A percentile compares a stretch with the other conserved stretches of the same genome.
Conservation (phyloP, 768 basidiomycete genomes). For the Lactarius trivialis region DNA sequence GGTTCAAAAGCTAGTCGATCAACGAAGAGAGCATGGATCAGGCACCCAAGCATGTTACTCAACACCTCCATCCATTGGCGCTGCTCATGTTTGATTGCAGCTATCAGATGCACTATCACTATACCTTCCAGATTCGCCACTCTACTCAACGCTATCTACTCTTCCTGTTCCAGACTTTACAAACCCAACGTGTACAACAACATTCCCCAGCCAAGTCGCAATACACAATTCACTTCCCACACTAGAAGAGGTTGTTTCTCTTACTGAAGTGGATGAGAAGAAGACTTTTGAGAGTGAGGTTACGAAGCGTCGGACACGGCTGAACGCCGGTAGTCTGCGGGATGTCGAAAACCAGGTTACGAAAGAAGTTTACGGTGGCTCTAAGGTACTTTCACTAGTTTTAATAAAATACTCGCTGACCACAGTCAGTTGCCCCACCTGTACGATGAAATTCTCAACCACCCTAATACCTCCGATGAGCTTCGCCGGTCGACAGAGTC, state of each 20-base stretch:
- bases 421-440: slow-evolving; percentile 54
- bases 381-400: slow-evolving; percentile 40
- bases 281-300: slow-evolving; percentile 57
- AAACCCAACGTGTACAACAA: slow-evolving; percentile 58
- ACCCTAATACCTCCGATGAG: slow-evolving; percentile 71
- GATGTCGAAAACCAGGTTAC: slow-evolving; percentile 57
- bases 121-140: slow-evolving; percentile 67
- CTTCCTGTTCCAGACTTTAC: slow-evolving; percentile 76
- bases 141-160: slow-evolving; percentile 52
- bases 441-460: slow-evolving; percentile 76
- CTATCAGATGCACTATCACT: slow-evolving; percentile 58
- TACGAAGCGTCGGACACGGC: slow-evolving; percentile 66
- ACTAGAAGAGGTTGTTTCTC: slow-evolving; percentile 61
- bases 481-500: slow-evolving; percentile 72
- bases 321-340: slow-evolving; percentile 59
- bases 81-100: slow-evolving; percentile 34
- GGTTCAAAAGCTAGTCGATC: slow-evolving; percentile 67
- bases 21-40: slow-evolving; percentile 55
- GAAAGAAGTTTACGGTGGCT: slow-evolving; percentile 53
- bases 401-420: background rate
- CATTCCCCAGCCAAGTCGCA: slow-evolving; percentile 49
- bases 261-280: slow-evolving; percentile 61
- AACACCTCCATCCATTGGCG: background rate
- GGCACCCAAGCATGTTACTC: slow-evolving; percentile 43
- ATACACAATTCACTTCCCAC: slow-evolving; percentile 65